Evolutionary conservation across 495 filamentous ascomycete species (phyloP), one percentile per base, ranked within the genome.

Genomic region (Penicillium fimorum): DNA sequence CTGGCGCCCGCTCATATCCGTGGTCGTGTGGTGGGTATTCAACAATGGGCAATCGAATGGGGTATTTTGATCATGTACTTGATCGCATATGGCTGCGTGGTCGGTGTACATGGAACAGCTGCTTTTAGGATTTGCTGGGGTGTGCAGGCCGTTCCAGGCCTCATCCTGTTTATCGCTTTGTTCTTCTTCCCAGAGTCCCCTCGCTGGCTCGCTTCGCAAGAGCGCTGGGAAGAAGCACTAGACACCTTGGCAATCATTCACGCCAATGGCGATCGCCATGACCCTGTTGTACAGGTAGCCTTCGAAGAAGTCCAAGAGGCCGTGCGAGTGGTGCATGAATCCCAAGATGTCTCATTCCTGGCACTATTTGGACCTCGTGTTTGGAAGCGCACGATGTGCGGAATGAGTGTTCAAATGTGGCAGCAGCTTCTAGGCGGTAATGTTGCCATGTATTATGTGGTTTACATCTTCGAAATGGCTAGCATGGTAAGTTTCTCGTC

Each of bases 21-120:
- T 37, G 88, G 88, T 32, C 83, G 81, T 0, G 80, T 92, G 46
- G 83, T 91, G 47, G 82, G 87, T 42, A 88, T 90, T 55, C 87
- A 91, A 59, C 88, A 91, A 69, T 81, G 86, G 59, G 85, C 88
- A 24, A 90, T 92, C 47, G 86, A 88, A 75, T 87, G 83, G 77
- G 86, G 87, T 69, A 81, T 83, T 37, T 70, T 81, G 35, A 80
- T 84, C 56, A 85, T 85, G 82, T 85, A 78, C 63, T 75, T 85
- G 59, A 76, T 83, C 44, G 78, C 78, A 11, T 85, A 84, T 61
- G 79, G 82, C 49, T 90, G 86, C 64, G 85, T 87, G 29, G 55
- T 68, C 3, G 86, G 87, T 3, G 51, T 76, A 0, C 46, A 54
- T 5, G 70, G 69, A 0, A 62, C 81, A 0, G 80, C 84, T 10